phyloP scores from a whole-genome alignment of 1,284 basidiomycete species.

The Vanrija sp. region DNA sequence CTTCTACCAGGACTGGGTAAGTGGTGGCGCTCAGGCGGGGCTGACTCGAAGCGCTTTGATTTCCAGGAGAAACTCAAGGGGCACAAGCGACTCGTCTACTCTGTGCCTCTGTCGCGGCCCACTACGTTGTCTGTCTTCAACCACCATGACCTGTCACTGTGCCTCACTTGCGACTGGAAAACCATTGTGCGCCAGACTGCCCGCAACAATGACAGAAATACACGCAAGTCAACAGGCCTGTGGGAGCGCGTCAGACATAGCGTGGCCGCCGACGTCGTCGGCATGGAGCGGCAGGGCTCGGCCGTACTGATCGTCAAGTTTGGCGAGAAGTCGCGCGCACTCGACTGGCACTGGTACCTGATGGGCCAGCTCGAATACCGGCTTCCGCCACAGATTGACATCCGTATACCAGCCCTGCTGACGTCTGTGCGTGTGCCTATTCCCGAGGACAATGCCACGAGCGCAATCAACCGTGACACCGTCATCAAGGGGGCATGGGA shows the following conservation, averaged over 20 bases:
- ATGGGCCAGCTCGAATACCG: conserved; percentile 39
- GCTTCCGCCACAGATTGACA: conserved; percentile 36
- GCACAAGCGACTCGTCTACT: conserved; percentile 38
- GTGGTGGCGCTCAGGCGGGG: background rate
- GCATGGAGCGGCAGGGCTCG: conserved; percentile 4
- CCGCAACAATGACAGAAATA: conserved; percentile 1
- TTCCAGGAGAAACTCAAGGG: conserved; percentile 30
- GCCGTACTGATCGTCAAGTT: conserved; percentile 42
- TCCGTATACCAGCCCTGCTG: conserved; percentile 33
- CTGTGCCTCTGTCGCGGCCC: conserved; percentile 34
- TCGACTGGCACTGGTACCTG: conserved; percentile 49
- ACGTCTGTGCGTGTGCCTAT: conserved; percentile 34
- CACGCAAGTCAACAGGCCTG: background rate
- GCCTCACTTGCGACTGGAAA: conserved; percentile 17
- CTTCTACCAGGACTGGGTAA: conserved; percentile 44
- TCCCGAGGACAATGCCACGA: conserved; percentile 28
- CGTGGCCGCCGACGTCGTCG: conserved; percentile 7
- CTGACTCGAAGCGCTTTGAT: conserved; percentile 20
- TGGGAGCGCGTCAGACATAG: background rate
- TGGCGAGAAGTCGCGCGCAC: conserved; percentile 35
- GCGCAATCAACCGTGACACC: conserved; percentile 18
- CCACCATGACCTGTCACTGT: conserved; percentile 38
- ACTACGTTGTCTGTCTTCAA: conserved; percentile 43
- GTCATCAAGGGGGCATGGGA: conserved; percentile 32
- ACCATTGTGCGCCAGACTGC: conserved; percentile 9